Percentiles rank a stretch among this genome's conserved stretches.
These are phyloP conservation scores for Oryza rufipogon DNA, from an alignment of 176 grass and related monocot genomes.

Conservation along the genomic window DNA sequence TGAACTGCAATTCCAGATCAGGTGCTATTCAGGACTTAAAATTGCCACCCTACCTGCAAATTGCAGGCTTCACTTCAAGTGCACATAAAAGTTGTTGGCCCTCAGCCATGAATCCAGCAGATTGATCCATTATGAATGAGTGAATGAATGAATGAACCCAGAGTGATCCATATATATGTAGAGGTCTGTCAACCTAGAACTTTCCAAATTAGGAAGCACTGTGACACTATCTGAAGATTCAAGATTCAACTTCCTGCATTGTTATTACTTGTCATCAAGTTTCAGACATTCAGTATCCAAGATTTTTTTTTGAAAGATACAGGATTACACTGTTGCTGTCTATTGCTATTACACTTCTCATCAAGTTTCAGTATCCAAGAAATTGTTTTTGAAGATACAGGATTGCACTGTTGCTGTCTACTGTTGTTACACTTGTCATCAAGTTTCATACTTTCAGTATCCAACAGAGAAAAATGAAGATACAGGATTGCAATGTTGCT, in stretches of 20 bases:
- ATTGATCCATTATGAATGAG: not conserved
- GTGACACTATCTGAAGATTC: not conserved
- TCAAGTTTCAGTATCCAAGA: no score
- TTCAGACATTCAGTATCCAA: no score
- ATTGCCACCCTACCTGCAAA: not conserved
- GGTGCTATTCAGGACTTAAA: not conserved
- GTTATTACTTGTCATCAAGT: no score
- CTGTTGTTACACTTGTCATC: no score
- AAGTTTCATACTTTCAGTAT: not conserved
- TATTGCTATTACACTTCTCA: no score
- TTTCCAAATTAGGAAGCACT: not conserved
- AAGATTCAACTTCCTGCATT: not conserved
- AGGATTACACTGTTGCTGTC: no score
- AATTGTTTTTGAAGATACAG: no score
- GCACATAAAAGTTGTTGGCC: not conserved
- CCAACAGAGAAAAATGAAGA: not conserved
- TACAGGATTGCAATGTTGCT: not conserved
- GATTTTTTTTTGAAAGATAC: no score
- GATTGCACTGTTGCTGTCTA: no score
- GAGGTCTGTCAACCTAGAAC: not conserved
- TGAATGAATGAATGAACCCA: not conserved
- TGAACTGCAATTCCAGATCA: not conserved
- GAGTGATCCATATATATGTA: not conserved
- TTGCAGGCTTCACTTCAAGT: not conserved
- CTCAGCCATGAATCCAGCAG: slow-evolving; percentile 8